Percentiles rank a stretch among this genome's conserved stretches.
These are phyloP conservation scores for Rutstroemia sydowiana DNA, from an alignment of 2,329 filamentous ascomycete species.

Conservation along the genomic window DNA sequence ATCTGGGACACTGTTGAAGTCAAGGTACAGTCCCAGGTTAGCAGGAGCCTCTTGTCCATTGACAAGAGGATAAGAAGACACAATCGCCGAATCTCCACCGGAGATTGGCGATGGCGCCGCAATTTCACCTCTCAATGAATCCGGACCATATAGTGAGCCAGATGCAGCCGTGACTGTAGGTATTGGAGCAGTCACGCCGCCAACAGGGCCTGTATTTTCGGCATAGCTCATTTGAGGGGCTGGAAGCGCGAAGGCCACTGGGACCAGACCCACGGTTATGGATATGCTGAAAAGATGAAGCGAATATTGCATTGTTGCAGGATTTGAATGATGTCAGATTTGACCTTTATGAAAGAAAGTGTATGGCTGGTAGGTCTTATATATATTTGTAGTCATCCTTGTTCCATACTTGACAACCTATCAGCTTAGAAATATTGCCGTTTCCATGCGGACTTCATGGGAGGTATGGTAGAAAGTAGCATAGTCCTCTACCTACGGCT, in stretches of 20 bases:
- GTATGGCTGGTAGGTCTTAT: no score
- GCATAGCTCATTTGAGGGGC: slow-evolving; percentile 33
- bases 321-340: no score
- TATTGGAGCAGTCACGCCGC: slow-evolving; percentile 34
- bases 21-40: slow-evolving; percentile 44
- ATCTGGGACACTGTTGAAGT: slow-evolving; percentile 43
- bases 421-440: no score
- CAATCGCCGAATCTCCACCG: slow-evolving; percentile 34
- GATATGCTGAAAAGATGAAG: no score
- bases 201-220: slow-evolving; percentile 37
- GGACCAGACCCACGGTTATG: slow-evolving; percentile 11
- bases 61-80: slow-evolving; percentile 37
- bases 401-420: no score
- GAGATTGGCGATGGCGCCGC: slow-evolving; percentile 33
- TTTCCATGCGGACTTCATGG: no score
- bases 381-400: no score
- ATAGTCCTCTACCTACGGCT: no score
- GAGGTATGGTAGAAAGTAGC: no score
- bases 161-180: slow-evolving; percentile 33
- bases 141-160: slow-evolving; percentile 36
- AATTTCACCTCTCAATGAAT: slow-evolving; percentile 35
- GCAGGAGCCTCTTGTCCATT: slow-evolving; percentile 43
- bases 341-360: no score
- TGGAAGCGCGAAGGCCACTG: slow-evolving; percentile 9
- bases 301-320: no score